Conservation (phyloP, 1,284 basidiomycete species). For the Malassezia cuniculi region DNA sequence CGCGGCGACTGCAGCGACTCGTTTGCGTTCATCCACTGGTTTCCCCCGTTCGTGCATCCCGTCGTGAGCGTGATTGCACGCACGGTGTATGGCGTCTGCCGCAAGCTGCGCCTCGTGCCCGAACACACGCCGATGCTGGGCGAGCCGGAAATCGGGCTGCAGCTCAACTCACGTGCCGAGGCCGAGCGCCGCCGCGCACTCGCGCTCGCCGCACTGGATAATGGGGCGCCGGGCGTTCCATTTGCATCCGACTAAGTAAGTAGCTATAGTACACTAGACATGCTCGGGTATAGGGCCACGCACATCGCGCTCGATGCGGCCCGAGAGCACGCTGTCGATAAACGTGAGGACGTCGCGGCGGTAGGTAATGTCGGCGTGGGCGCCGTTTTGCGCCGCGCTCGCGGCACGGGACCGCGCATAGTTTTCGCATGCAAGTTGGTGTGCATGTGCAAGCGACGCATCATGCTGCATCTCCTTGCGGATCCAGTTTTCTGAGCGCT, state of each 20-base stretch:
- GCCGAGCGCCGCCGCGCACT: constrained; percentile 55
- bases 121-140: no score
- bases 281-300: background rate
- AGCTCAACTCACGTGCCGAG: constrained; percentile 25
- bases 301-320: constrained; percentile 1
- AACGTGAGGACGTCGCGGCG: constrained; percentile 5
- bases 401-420: constrained; percentile 1
- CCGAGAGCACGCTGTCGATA: constrained; percentile 5
- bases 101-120: constrained; percentile 58
- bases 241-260: no score
- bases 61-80: constrained; percentile 60
- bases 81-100: constrained; percentile 55
- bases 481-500: constrained; percentile 8
- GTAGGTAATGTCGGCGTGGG: background rate
- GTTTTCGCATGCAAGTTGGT: constrained; percentile 4
- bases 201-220: constrained; percentile 90
- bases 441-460: background rate
- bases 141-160: constrained; percentile 17
- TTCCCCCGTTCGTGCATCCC: constrained; percentile 62
- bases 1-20: constrained; percentile 84
- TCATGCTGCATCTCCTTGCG: background rate
- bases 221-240: no score
- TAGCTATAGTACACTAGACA: no score
- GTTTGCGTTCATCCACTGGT: constrained; percentile 90
- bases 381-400: background rate